Percentiles rank a stretch among this genome's conserved stretches.
phyloP scores from a whole-genome alignment of 2,329 filamentous ascomycete species.

The Hypoxylon sp. region DNA sequence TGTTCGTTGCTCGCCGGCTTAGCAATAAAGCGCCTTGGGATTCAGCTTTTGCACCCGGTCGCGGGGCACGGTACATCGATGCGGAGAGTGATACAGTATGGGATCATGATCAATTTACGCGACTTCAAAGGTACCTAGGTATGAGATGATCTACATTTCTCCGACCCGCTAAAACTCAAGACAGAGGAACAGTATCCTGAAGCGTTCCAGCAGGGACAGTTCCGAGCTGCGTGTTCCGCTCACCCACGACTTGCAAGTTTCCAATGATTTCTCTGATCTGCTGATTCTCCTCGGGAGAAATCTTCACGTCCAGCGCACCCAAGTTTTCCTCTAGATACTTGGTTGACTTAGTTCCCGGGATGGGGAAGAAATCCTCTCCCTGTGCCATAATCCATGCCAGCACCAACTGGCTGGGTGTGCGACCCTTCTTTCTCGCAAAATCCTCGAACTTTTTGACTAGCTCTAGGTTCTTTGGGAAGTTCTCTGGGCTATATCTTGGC shows the following conservation, averaged over 20 bases:
- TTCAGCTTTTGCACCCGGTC: too few species aligned
- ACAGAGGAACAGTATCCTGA: constrained; percentile 34
- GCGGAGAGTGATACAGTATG: neutral
- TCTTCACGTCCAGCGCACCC: constrained; percentile 52
- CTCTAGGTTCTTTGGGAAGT: constrained; percentile 65
- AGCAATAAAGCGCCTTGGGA: too few species aligned
- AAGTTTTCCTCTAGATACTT: constrained; percentile 56
- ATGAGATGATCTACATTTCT: neutral
- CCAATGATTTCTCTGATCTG: constrained; percentile 58
- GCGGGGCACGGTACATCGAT: neutral
- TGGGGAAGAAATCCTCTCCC: constrained; percentile 59
- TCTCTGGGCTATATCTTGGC: constrained; percentile 62
- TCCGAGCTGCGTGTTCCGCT: constrained; percentile 21
- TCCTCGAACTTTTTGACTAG: constrained; percentile 49
- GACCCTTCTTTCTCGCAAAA: constrained; percentile 54
- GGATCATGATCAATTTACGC: neutral
- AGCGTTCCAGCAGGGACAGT: constrained; percentile 11
- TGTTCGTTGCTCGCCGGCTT: neutral
- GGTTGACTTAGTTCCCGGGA: constrained; percentile 55
- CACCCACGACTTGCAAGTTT: constrained; percentile 33
- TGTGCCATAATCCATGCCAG: constrained; percentile 68
- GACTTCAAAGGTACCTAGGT: neutral
- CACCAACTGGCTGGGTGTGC: constrained; percentile 66
- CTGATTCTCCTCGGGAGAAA: constrained; percentile 56
- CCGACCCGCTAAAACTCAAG: constrained; percentile 5